phyloP scores from a whole-genome alignment of 495 filamentous ascomycete genomes.

The Penicillium coffeae region DNA sequence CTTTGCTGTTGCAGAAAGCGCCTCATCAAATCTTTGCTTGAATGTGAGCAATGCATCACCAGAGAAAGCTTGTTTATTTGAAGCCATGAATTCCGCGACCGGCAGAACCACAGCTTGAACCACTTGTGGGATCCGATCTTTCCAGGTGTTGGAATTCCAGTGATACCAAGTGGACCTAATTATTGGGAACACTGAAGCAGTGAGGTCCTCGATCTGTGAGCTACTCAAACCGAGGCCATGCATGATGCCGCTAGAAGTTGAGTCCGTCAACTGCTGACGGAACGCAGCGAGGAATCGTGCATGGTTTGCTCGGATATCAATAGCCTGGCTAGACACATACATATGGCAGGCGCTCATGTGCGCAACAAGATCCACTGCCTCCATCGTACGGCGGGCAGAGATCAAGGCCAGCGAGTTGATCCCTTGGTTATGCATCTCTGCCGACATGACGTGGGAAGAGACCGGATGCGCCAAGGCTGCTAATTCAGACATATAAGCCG shows the following conservation, averaged over 20 bases:
- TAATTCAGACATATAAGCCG: conserved; percentile 57
- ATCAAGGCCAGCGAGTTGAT: conserved; percentile 57
- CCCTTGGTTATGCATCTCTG: conserved; percentile 56
- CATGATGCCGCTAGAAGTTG: conserved; percentile 2
- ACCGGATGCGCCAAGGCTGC: conserved; percentile 48
- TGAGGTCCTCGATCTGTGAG: conserved; percentile 1
- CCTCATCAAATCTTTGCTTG: conserved; percentile 6
- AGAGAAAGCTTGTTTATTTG: conserved; percentile 3
- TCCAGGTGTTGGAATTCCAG: conserved; percentile 16
- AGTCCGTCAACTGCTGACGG: not conserved
- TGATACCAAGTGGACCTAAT: conserved; percentile 12
- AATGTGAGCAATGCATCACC: conserved; percentile 3
- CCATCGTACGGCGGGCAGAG: conserved; percentile 50
- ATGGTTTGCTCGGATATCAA: conserved; percentile 4
- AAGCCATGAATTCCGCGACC: conserved; percentile 6
- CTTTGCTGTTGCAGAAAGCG: conserved; percentile 4
- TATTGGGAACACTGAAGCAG: conserved; percentile 2
- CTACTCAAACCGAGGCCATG: conserved; percentile 7
- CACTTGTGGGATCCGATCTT: conserved; percentile 9
- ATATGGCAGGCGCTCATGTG: conserved; percentile 51
- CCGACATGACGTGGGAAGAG: conserved; percentile 46
- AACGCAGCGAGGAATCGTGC: conserved; percentile 8
- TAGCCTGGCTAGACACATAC: conserved; percentile 41
- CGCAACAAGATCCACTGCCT: conserved; percentile 52
- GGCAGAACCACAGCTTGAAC: conserved; percentile 8